These are phyloP conservation scores for Pseudisothecium myosuroides DNA, from an alignment of 225 moss, liverwort and hornwort genomes.

Conservation along the genomic window DNA sequence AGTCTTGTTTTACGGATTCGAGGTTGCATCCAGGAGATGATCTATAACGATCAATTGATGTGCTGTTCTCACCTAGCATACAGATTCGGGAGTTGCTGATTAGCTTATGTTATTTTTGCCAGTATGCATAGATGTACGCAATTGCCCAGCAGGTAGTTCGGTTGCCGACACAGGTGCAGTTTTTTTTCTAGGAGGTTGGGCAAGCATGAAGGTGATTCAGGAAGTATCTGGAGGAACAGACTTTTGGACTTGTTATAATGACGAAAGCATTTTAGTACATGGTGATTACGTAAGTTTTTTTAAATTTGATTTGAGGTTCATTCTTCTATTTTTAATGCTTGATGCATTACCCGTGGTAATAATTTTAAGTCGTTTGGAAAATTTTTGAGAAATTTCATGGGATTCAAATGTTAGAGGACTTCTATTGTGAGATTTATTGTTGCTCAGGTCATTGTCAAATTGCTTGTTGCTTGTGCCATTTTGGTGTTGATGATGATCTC, in stretches of 20 bases:
- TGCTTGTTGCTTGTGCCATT: background rate
- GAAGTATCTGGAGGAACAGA: background rate
- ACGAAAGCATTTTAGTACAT: constrained; percentile 2
- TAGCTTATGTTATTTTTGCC: background rate
- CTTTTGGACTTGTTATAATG: background rate
- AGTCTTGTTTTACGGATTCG: background rate
- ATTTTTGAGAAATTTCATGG: background rate
- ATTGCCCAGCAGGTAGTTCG: background rate
- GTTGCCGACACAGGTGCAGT: background rate
- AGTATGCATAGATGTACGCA: background rate
- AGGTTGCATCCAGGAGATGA: background rate
- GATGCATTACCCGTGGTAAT: background rate
- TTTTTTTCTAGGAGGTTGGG: background rate
- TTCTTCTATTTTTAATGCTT: background rate
- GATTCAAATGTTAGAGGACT: background rate
- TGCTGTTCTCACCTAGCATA: background rate
- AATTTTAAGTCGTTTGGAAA: background rate
- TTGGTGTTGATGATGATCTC: background rate
- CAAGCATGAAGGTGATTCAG: background rate
- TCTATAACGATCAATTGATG: background rate
- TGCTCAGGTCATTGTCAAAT: background rate
- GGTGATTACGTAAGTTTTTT: background rate
- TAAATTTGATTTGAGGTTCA: background rate
- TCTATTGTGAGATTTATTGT: background rate
- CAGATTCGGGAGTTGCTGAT: background rate